Conservation (phyloP, 2,329 filamentous ascomycete species). For the Davidsoniella australis region DNA sequence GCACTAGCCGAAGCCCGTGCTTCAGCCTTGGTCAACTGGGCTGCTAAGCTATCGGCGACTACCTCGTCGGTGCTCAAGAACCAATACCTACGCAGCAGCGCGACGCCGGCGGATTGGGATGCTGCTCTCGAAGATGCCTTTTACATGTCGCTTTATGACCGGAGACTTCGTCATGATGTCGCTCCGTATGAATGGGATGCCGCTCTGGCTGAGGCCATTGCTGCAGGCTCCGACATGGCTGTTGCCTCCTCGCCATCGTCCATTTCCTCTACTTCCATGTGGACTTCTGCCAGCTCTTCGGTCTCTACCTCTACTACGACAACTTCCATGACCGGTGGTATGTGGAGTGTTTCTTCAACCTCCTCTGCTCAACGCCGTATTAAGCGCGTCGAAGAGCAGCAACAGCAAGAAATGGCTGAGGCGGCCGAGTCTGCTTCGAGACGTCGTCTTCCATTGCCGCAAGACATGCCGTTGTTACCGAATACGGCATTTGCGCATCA, state of each 20-base stretch:
- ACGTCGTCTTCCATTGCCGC: background rate
- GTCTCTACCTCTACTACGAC: background rate
- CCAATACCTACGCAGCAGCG: constrained; percentile 14
- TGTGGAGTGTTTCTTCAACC: background rate
- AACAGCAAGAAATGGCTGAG: background rate
- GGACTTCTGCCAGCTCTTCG: too few species aligned
- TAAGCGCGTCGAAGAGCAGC: background rate
- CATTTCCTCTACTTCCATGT: background rate
- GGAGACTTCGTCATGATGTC: constrained; percentile 10
- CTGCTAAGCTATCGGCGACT: constrained; percentile 7
- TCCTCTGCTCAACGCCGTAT: background rate
- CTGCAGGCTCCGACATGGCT: constrained; percentile 14
- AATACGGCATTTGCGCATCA: background rate
- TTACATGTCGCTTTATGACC: background rate
- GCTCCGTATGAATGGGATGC: constrained; percentile 22
- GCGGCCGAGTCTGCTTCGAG: background rate
- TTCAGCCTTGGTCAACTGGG: constrained; percentile 7
- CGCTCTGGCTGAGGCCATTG: constrained; percentile 23
- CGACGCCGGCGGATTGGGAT: constrained; percentile 16
- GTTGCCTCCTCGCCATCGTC: background rate
- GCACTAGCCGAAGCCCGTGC: constrained; percentile 5
- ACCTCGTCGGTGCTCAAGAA: constrained; percentile 2
- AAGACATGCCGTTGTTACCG: background rate
- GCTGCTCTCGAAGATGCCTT: constrained; percentile 1
- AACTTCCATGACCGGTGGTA: too few species aligned